Base-by-base conservation (phyloP, 225 moss, liverwort and hornwort genomes). In the Climacium dendroides region DNA sequence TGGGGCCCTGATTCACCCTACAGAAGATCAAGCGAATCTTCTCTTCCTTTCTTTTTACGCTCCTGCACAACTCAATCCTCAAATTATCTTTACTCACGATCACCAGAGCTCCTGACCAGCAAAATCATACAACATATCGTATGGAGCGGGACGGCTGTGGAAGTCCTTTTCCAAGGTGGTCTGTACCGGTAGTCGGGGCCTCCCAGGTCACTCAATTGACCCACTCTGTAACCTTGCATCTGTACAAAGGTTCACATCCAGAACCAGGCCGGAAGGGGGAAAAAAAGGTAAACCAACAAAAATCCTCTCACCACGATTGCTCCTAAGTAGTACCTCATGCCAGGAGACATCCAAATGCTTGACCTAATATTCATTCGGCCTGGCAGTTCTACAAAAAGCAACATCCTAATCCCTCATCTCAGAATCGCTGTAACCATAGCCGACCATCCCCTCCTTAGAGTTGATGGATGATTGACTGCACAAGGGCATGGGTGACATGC, bases 381-480 rank as follows among this genome's bases (percentile, higher is more conserved):
- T 71, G 83, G 83, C 71, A 85, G 50, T 60, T 58, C 67, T 77
- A 74, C 66, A 80, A 45, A 45, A 45, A 80, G 82, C 67, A 75
- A 62, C 41, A 53, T 32, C 32, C 66, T 73, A 85, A 78, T 89
- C 85, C 37, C 67, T 83, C 81, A 66, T 84, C 47, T 88, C 88
- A 39, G 82, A 50, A 85, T 85, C 78, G 69, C 64, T 79, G 54
- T 37, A 39, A 7, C 48, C 54, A 78, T 15, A 28, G 10, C 28
- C 26, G 35, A 79, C 57, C 45, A 67, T 29, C 19, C 78, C 86
- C 53, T 87, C 91, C 71, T 83, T 83, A 4, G 84, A 91, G 41
- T 83, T 82, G 13, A 70, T 74, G 39, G 88, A 91, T 18, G 87
- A 58, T 57, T 88, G 88, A 80, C 90, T 90, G 89, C 86, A 62